A percentile compares a stretch with the other conserved stretches of the same genome.
Evolutionary conservation across 140 eudicot species (phyloP).

Genomic region (Stevia rebaudiana): DNA sequence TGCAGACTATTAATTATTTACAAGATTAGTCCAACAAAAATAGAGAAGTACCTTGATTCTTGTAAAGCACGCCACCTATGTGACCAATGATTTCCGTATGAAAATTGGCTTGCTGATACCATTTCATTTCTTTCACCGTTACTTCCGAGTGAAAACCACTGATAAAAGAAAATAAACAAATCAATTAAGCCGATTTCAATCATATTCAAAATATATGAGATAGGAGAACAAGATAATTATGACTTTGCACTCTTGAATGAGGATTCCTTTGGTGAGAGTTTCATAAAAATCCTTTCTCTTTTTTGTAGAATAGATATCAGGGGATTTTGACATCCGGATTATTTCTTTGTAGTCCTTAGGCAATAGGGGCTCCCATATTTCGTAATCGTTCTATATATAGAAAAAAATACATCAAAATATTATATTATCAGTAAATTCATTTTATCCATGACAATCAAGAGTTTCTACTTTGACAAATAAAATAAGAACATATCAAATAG

Average conservation of each 20-base stretch:
- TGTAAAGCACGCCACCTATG: not conserved
- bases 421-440: not conserved
- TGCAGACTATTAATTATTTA: too few relatives aligned
- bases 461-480: not conserved
- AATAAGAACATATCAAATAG: not conserved
- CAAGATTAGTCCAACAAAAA: too few relatives aligned
- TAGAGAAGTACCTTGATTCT: not conserved
- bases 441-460: not conserved
- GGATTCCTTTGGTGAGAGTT: constrained; percentile 6
- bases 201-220: not conserved
- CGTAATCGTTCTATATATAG: not conserved
- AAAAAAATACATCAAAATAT: not conserved
- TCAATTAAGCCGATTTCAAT: too few relatives aligned
- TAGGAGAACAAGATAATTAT: not conserved
- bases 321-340: not conserved
- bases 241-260: not conserved
- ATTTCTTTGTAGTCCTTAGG: constrained; percentile 11
- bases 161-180: too few relatives aligned
- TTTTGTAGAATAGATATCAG: not conserved
- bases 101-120: not conserved
- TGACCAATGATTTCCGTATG: not conserved
- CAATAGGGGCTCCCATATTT: constrained; percentile 9
- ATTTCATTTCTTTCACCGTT: not conserved
- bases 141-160: not conserved
- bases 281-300: not conserved